Evolutionary conservation across 1,284 basidiomycete genomes (phyloP).

Genomic region (Amylostereum chailletii): DNA sequence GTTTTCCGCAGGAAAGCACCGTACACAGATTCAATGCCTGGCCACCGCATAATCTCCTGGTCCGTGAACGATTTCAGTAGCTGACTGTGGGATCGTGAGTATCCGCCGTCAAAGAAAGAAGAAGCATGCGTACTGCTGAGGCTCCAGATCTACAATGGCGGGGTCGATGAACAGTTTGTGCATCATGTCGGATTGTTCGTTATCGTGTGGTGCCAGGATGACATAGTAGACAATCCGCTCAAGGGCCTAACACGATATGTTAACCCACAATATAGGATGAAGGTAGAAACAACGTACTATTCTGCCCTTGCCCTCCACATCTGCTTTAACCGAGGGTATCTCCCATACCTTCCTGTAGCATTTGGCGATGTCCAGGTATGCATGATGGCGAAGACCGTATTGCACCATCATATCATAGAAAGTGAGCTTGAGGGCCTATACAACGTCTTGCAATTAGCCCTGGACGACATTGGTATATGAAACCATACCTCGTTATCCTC

Average conservation of each 20-base stretch:
- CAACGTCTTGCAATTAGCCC: conserved; percentile 6
- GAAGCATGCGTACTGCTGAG: conserved; percentile 67
- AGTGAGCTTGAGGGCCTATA: conserved; percentile 88
- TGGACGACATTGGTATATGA: not conserved
- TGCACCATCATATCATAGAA: conserved; percentile 97
- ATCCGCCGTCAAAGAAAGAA: conserved; percentile 1
- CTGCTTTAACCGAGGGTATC: conserved; percentile 84
- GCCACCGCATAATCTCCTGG: conserved; percentile 96
- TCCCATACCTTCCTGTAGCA: conserved; percentile 97
- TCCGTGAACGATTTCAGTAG: conserved; percentile 96
- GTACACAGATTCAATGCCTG: conserved; percentile 89
- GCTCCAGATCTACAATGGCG: conserved; percentile 71
- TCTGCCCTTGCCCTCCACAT: conserved; percentile 64
- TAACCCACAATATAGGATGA: conserved; percentile 3
- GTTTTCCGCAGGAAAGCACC: conserved; percentile 78
- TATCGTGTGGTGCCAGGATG: conserved; percentile 87
- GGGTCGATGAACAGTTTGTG: conserved; percentile 79
- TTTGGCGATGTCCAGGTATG: conserved; percentile 92
- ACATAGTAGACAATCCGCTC: conserved; percentile 95
- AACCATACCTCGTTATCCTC: conserved; percentile 74
- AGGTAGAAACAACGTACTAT: conserved; percentile 43
- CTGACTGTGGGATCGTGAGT: conserved; percentile 47
- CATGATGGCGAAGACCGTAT: conserved; percentile 77
- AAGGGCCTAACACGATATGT: conserved; percentile 49
- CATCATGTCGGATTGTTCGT: conserved; percentile 97